These are phyloP conservation scores for Candida mesenterica DNA, from an alignment of 1,139 yeast species.

Conservation along the genomic window DNA sequence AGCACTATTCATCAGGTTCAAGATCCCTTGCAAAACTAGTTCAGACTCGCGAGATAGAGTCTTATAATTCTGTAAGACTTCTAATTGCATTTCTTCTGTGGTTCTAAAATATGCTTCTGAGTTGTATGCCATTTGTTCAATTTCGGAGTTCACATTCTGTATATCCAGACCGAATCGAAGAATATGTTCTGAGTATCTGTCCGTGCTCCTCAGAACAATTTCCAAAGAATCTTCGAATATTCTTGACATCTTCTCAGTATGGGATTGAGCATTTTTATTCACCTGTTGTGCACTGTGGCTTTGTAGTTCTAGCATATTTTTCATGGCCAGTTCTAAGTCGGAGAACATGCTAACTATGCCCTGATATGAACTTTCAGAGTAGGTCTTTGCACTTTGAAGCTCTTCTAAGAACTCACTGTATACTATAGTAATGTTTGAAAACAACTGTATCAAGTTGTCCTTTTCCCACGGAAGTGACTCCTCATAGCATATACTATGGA, in stretches of 20 bases:
- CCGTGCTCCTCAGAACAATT: not conserved
- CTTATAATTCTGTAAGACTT: not conserved
- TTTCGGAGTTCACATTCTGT: not conserved
- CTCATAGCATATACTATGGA: conserved; percentile 49
- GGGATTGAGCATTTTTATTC: too few species aligned
- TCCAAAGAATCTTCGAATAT: too few species aligned
- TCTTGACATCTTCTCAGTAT: too few species aligned
- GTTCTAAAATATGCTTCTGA: not conserved
- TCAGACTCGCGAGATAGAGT: not conserved
- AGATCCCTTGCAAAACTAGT: not conserved
- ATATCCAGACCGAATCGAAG: not conserved
- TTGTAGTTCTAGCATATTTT: not conserved
- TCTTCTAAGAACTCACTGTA: conserved; percentile 23
- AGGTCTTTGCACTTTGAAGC: conserved; percentile 14
- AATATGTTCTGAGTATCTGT: not conserved
- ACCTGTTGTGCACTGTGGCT: too few species aligned
- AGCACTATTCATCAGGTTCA: not conserved
- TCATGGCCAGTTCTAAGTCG: not conserved
- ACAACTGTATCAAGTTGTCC: conserved; percentile 46
- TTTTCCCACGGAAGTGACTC: conserved; percentile 52
- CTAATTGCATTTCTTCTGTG: not conserved
- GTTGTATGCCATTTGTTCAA: not conserved
- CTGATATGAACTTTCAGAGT: not conserved
- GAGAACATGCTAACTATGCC: not conserved
- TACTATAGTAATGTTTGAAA: conserved; percentile 44